These are phyloP conservation scores for Choanephora cucurbitarum DNA, from an alignment of 371 early-diverging fungal species.

Conservation along the genomic window DNA sequence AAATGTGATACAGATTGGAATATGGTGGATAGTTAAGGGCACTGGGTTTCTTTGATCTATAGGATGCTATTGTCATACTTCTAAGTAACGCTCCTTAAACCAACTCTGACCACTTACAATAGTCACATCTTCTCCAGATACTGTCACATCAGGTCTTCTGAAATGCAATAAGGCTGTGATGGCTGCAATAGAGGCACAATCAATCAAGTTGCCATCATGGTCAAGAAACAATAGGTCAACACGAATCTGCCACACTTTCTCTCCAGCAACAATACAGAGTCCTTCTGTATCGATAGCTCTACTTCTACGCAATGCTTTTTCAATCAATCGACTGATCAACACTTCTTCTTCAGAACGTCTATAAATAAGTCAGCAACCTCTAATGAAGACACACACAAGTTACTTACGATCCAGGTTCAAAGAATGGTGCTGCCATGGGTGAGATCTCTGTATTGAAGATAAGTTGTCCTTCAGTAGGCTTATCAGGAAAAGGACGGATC, in stretches of 20 bases:
- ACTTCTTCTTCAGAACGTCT: conserved; percentile 83
- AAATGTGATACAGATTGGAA: conserved; percentile 91
- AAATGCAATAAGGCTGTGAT: conserved; percentile 91
- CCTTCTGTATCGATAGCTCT: conserved; percentile 95
- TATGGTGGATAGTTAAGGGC: conserved; percentile 92
- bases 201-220: conserved; percentile 91
- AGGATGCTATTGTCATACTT: too few relatives aligned
- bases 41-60: conserved; percentile 87
- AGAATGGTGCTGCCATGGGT: conserved; percentile 80
- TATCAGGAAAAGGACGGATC: conserved; percentile 76
- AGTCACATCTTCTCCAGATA: conserved; percentile 87
- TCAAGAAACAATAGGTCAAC: conserved; percentile 91
- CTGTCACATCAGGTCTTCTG: conserved; percentile 91
- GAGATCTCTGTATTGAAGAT: conserved; percentile 83
- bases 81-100: too few relatives aligned
- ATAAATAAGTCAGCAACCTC: too few relatives aligned
- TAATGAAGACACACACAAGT: too few relatives aligned
- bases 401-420: conserved; percentile 68
- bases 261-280: conserved; percentile 94
- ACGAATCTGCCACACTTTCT: conserved; percentile 92
- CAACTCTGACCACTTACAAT: conserved; percentile 80
- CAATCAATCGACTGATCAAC: conserved; percentile 80
- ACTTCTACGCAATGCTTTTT: conserved; percentile 82
- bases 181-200: conserved; percentile 90
- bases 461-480: conserved; percentile 86